Evolutionary conservation across 441 rosid species (phyloP).

Genomic region (Aquilaria agallochum): DNA sequence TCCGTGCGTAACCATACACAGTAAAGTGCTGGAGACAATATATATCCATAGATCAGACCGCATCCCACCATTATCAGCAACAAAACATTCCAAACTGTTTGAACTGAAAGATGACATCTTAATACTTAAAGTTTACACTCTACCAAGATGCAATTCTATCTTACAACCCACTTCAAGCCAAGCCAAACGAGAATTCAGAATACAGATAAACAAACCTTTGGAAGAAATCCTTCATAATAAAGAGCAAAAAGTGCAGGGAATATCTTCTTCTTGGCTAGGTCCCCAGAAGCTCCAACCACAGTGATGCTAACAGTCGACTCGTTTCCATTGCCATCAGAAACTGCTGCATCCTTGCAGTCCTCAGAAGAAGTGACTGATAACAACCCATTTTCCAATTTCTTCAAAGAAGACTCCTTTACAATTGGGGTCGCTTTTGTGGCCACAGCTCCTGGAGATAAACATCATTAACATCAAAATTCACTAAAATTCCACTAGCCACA

Average conservation of each 20-base stretch:
- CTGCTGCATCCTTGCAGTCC: conserved; percentile 30
- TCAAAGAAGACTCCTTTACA: conserved; percentile 32
- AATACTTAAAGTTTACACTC: no score
- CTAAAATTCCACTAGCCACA: background rate
- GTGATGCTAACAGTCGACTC: conserved; percentile 78
- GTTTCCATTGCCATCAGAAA: conserved; percentile 28
- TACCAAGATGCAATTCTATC: no score
- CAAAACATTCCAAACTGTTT: background rate
- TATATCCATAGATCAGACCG: conserved; percentile 9
- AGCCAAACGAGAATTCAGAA: background rate
- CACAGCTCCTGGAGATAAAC: conserved; percentile 48
- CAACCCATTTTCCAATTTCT: conserved; percentile 44
- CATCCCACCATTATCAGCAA: conserved; percentile 2
- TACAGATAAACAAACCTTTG: conserved; percentile 45
- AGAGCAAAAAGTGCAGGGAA: conserved; percentile 97
- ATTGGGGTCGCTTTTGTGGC: conserved; percentile 35
- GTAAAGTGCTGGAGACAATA: conserved; percentile 72
- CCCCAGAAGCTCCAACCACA: conserved; percentile 97
- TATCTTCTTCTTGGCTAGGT: conserved; percentile 93
- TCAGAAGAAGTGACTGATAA: conserved; percentile 34
- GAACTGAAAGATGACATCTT: no score
- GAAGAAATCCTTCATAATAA: conserved; percentile 91
- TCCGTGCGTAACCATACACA: conserved; percentile 84
- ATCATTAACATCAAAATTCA: background rate
- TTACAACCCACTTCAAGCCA: no score